Base-by-base conservation (phyloP, 1,284 basidiomycete genomes). In the Apiotrichum laibachii region DNA sequence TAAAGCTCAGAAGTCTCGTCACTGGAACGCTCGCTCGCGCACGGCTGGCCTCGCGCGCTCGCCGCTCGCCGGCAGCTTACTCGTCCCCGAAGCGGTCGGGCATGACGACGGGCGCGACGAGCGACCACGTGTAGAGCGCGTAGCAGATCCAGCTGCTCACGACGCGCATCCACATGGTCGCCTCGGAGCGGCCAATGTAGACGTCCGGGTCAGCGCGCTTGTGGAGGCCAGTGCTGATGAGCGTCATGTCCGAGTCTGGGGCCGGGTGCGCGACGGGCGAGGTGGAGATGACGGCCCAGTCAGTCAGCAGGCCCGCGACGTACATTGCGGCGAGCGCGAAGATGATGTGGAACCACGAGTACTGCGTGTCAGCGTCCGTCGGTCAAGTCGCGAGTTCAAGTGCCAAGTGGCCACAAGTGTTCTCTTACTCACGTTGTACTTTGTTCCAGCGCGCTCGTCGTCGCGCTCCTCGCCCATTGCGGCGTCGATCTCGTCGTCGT, bases 151-250 rank as follows among this genome's bases (percentile, higher is more conserved):
- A 99, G 68, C 90, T 90, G 50, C 91, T 94, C 39, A 98, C 88
- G 48, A 98, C 85, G 7, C 96, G 83, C 90, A 98, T 98, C 95
- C 96, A 99, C 95, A 99, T 99, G 4, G 95, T 92, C 6, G 90
- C 88, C 72, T 93, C 90, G 12, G 92, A 95, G 50, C 92, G 86
- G 22, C 95, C 95, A 59, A 99, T 98, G 78, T 91, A 93, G 39
- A 97, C 92, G 67, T 95, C 88, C 39, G 68, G 68, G 43, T 77
- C 73, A 55, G 57, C 59, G 56, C 55, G 42, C 49, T 40, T 50
- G 37, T 19, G 21, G 50, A 49, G 63, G 15, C 55, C 21, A 37
- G 56, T 21, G 22, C n/a, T 34, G n/a, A 49, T 33, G 42, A 55
- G 60, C 26, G 57, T 53, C 33, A 31, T 7, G 26, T 31, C 26